Evolutionary conservation across 176 grass and related monocot species (phyloP).

Genomic region (Triticum dicoccoides): DNA sequence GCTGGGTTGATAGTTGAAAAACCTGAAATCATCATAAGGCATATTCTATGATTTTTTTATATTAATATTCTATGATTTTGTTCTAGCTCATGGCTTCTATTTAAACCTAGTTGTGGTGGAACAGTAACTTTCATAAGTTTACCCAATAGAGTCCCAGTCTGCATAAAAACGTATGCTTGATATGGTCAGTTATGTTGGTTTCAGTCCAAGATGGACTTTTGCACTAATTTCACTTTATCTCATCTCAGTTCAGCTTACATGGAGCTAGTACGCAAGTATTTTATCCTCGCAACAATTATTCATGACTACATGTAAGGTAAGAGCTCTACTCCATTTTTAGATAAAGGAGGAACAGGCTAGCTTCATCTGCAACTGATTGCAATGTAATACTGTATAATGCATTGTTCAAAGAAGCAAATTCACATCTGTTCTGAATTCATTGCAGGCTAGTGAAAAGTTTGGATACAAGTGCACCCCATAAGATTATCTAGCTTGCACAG

Average conservation of each 20-base stretch:
- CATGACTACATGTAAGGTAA: background rate
- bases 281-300: background rate
- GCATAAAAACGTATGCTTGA: constrained; percentile 4
- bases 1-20: background rate
- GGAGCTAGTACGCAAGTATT: background rate
- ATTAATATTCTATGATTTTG: background rate
- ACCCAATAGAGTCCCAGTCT: background rate
- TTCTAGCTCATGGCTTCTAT: background rate
- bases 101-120: background rate
- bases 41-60: constrained; percentile 6
- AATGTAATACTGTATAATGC: background rate
- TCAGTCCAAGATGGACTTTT: background rate
- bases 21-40: background rate
- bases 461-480: background rate
- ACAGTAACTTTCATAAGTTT: background rate
- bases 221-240: background rate
- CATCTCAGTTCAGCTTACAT: background rate
- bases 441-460: constrained; percentile 15
- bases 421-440: constrained; percentile 11
- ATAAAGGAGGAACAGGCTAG: background rate
- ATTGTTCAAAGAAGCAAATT: background rate
- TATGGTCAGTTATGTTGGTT: background rate
- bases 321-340: background rate
- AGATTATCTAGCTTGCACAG: constrained; percentile 54
- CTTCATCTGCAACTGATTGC: background rate